Evolutionary conservation across 768 basidiomycete genomes (phyloP), one percentile per base, ranked within the genome.

Genomic region (Lepiota subincarnata): DNA sequence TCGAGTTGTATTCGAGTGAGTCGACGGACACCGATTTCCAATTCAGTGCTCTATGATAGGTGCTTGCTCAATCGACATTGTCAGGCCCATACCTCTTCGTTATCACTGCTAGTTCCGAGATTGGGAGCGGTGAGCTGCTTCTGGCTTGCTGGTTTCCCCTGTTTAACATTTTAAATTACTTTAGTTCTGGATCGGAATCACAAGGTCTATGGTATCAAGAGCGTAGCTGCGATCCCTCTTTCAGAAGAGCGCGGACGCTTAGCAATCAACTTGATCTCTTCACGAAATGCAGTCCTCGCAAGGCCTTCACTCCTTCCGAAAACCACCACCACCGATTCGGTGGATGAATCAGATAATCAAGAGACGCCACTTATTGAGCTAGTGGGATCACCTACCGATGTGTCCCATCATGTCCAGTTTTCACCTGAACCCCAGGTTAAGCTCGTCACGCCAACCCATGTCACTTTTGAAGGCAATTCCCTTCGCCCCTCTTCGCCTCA

Each of bases 1-100:
- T 93, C 56, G 82, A 84, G 56, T 68, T 93, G 19, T 89, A 84
- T 63, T 78, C 84, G 62, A 80, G 90, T 92, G 68, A 55, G 72
- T 31, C 7, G 31, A 11, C 31, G 8, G 2, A 7, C 67, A 20
- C 31, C 43, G 43, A 55, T 50, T 39, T 28, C 39, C 56, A n/a
- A 55, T 55, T 40, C 6, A 48, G 37, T 31, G 31, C 22, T 50
- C 22, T n/a, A 36, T 20, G 46, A 48, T 46, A 47, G 55, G 42
- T n/a, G 56, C 48, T 39, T 55, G 31, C 31, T 47, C 41, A 37
- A 49, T 49, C 52, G 26, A 18, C 40, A 14, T 56, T 24, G 42
- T 14, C 53, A 92, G 91, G 79, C 34, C 87, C 90, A 7, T 85
- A 91, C 71, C 68, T 93, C 14, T 70, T 93, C 40, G 86, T 90